Base-by-base conservation (phyloP, 495 filamentous ascomycete genomes). In the Physcia stellaris region DNA sequence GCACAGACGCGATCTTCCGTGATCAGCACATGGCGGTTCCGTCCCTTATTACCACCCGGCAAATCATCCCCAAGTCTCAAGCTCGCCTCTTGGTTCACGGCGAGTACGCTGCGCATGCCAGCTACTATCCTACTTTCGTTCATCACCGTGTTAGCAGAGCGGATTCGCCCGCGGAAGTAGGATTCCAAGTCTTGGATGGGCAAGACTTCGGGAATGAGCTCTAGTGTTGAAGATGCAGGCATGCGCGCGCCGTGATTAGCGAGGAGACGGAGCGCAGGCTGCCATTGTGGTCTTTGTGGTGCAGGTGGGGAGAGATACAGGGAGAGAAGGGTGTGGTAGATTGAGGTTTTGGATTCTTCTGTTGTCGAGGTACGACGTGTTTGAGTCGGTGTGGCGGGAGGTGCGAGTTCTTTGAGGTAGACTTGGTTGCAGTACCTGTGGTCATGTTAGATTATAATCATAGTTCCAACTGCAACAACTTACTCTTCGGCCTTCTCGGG, bases 401-500 rank as follows among this genome's bases (percentile, higher is more conserved):
- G 48, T 35, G 57, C 53, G 43, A 67, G 68, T 53, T 72, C 66
- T 32, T 64, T 56, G 35, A 79, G 65, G 59, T 93, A 80, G 34
- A 84, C 70, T 37, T 72, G 75, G 61, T 90, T 93, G 63, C 87
- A 94, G 57, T 95, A 94, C 51, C 84, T 93, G 45, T 4, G 4
- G n/a, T 11, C 1, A 12, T 7, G 4, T 28, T 10, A 36, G 33
- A n/a, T n/a, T n/a, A n/a, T n/a, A n/a, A n/a, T n/a, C n/a, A n/a
- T n/a, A 18, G 6, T 32, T 7, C 30, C 20, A 4, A 6, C 17
- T 40, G 9, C 13, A 28, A 28, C 13, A 28, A 7, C 26, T 13
- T 67, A 92, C 81, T 92, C 84, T 71, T 99, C 90, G 32, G 90
- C 92, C 54, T 94, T 96, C 3, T 62, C 66, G 42, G 83, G 83